phyloP scores from a whole-genome alignment of 805 yeast species.

The Myxozyma neotropica region DNA sequence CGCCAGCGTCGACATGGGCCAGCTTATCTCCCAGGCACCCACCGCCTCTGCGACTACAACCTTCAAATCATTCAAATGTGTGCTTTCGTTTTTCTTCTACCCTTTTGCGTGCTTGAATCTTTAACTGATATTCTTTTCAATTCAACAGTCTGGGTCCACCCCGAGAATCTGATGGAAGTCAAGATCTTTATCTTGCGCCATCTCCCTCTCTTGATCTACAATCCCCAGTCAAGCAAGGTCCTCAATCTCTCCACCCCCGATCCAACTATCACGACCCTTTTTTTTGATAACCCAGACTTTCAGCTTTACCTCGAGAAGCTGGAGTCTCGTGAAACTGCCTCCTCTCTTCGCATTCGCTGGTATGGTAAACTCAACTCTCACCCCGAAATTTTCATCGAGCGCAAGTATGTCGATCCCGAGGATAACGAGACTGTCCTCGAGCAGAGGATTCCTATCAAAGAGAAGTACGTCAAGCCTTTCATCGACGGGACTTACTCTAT shows the following conservation, averaged over 20 bases:
- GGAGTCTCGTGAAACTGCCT: constrained; percentile 49
- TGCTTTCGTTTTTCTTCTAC: background rate
- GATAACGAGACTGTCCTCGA: constrained; percentile 44
- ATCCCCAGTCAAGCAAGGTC: constrained; percentile 50
- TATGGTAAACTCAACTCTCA: constrained; percentile 76
- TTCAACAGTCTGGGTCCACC: constrained; percentile 87
- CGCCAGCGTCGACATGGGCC: constrained; percentile 21
- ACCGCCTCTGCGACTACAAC: constrained; percentile 35
- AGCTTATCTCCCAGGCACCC: constrained; percentile 26
- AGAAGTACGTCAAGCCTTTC: constrained; percentile 77
- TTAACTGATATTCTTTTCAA: background rate
- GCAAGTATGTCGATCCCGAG: constrained; percentile 59
- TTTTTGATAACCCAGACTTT: constrained; percentile 81
- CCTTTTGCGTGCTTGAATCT: background rate
- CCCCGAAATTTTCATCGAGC: constrained; percentile 79
- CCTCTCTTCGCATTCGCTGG: constrained; percentile 87
- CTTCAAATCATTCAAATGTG: constrained; percentile 42
- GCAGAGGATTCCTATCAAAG: constrained; percentile 70
- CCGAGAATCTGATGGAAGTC: constrained; percentile 96
- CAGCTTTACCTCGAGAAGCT: constrained; percentile 85
- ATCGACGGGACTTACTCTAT: constrained; percentile 55
- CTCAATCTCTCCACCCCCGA: constrained; percentile 49
- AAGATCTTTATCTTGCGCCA: constrained; percentile 93
- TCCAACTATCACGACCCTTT: constrained; percentile 82
- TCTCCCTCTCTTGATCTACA: constrained; percentile 85